Conservation (phyloP, 192 early-diverging fungal genomes). For the Coemansia sp. region DNA sequence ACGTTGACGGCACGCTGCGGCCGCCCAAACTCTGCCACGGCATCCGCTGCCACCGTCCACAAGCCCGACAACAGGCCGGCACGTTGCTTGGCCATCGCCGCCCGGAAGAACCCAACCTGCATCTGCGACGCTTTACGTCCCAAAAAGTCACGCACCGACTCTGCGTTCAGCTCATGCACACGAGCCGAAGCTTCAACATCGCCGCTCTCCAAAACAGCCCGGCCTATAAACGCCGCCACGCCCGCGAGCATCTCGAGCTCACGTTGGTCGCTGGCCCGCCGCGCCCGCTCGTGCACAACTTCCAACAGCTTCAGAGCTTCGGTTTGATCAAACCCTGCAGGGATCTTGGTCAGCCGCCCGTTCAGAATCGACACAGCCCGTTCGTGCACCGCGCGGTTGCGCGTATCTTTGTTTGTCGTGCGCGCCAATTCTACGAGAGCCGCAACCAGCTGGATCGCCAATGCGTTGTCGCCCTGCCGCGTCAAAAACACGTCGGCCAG, state of each 20-base stretch:
- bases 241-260: slow-evolving; percentile 56
- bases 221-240: slow-evolving; percentile 60
- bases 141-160: slow-evolving; percentile 70
- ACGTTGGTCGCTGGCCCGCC: slow-evolving; percentile 58
- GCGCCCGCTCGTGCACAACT: slow-evolving; percentile 72
- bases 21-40: slow-evolving; percentile 56
- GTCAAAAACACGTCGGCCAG: slow-evolving; percentile 76
- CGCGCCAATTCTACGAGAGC: slow-evolving; percentile 66
- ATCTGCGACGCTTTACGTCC: slow-evolving; percentile 70
- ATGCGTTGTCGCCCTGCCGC: slow-evolving; percentile 64
- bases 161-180: slow-evolving; percentile 56
- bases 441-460: slow-evolving; percentile 70
- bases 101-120: slow-evolving; percentile 64
- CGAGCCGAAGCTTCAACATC: slow-evolving; percentile 27
- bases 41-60: slow-evolving; percentile 61
- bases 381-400: slow-evolving; percentile 66
- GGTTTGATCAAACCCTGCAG: slow-evolving; percentile 57
- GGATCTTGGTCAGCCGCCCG: slow-evolving; percentile 64
- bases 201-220: slow-evolving; percentile 54
- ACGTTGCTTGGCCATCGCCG: slow-evolving; percentile 13
- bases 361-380: slow-evolving; percentile 66
- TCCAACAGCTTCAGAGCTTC: slow-evolving; percentile 60
- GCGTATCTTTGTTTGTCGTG: slow-evolving; percentile 55
- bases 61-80: slow-evolving; percentile 53
- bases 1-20: slow-evolving; percentile 59